Evolutionary conservation across 2,329 filamentous ascomycete species (phyloP), one percentile per base, ranked within the genome.

Genomic region (Pleoardoris graminearum): DNA sequence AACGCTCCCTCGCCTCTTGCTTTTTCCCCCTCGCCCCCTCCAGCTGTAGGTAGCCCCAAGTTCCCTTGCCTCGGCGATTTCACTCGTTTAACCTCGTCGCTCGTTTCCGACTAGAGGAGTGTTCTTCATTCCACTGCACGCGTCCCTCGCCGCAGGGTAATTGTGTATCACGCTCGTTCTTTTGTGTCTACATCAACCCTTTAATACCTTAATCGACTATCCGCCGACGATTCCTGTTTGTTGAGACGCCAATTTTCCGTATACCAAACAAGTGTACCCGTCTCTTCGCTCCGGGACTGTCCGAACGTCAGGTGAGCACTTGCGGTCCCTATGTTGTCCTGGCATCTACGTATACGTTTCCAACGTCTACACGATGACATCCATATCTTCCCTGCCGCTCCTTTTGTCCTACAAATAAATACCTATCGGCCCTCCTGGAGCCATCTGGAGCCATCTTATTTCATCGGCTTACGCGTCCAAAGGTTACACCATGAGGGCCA

Each of bases 401-500:
- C 43, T 44, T 43, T 51, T 10, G 33, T 27, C 39, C 46, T 50
- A 39, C 23, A 33, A 33, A 50, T 52, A 29, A 39, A 19, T 23
- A 27, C 44, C 19, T 32, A 23, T 17, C 17, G 23, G 22, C 38
- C 27, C 35, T 44, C 29, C 43, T 32, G 21, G 14, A 11, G 16
- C 16, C 22, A 7, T 45, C 22, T 53, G 22, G 29, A 25, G 45
- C 22, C 45, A 32, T 30, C 7, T 35, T 35, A 11, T 27, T 43
- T 39, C 36, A 38, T 14, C 46, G n/a, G 56, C 63, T 66, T 59
- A 65, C 58, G 19, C 35, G 22, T 57, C 45, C 25, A 48, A 49
- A 54, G 46, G 32, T 53, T 41, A 23, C 42, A 54, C 46, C 19
- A 73, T 73, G 70, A 71, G 57, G 62, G 50, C 65, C 32, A 51